Evolutionary conservation across 164 flowering plant species (phyloP), one percentile per base, ranked within the genome.

Genomic region (Chimonanthus praecox): DNA sequence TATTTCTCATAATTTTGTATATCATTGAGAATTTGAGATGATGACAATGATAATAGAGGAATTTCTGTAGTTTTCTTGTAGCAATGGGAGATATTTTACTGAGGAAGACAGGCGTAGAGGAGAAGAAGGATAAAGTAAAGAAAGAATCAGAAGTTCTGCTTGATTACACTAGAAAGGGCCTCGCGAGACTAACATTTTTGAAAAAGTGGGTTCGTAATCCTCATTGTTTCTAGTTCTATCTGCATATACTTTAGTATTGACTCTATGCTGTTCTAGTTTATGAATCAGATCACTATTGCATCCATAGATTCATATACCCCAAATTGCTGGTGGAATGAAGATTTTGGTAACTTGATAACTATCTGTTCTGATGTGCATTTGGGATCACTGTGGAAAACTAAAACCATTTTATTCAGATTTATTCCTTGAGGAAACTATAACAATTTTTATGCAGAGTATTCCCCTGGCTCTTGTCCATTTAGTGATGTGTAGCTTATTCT

Each of bases 1-100:
- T 72, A 46, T 45, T 45, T 62, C 6, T 63, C 43, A 63, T 3
- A 21, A 21, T 63, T 63, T 63, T 63, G 9, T 63, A 9, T 21
- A 63, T 63, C 6, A 63, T 63, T 63, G 61, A 58, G 61, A 58
- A 33, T 33, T 58, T 13, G 45, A 65, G 68, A 65, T 33, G 47
- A 33, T 67, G 51, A 65, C 4, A 33, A 67, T 47, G 70, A 15
- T 16, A 51, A 67, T 72, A 21, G 47, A 18, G 21, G 54, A 64
- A 15, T 15, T 21, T 62, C 8, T 78, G 73, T 71, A 90, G 99
- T 81, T 93, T 89, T 82, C 94, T 94, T 77, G 93, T 93, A 49
- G 99, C 98, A 65, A 87, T 90, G 90, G 98, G 88, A 47, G 98
- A 92, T 83, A 81, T 93, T 62, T 92, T 92, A 13, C 76, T 95